Evolutionary conservation across 2,329 filamentous ascomycete species (phyloP).

Genomic region (Alternaria sp.): DNA sequence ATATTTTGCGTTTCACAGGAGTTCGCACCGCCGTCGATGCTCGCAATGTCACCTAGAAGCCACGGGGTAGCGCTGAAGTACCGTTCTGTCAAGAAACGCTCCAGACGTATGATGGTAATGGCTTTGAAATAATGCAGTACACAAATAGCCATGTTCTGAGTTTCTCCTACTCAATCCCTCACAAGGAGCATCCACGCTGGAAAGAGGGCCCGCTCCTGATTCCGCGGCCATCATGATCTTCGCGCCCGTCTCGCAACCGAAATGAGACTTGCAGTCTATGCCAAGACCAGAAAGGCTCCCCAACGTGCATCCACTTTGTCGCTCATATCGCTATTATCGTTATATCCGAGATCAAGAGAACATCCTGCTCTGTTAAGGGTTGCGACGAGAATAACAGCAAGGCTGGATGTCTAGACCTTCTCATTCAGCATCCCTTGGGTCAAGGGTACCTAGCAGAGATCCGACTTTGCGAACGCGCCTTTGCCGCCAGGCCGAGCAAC

Average conservation of each 20-base stretch:
- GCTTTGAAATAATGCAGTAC: not conserved
- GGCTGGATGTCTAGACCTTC: not conserved
- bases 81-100: not conserved
- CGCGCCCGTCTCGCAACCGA: slow-evolving; percentile 28
- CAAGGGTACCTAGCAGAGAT: not conserved
- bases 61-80: not conserved
- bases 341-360: not conserved
- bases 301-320: slow-evolving; percentile 4
- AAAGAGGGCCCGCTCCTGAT: slow-evolving; percentile 1
- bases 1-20: slow-evolving; percentile 14
- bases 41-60: slow-evolving; percentile 4
- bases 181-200: not conserved
- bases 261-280: slow-evolving; percentile 21
- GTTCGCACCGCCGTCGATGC: slow-evolving; percentile 5
- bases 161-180: not conserved
- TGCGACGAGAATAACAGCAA: not conserved
- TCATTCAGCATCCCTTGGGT: not conserved
- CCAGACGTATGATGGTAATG: not conserved
- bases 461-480: slow-evolving; percentile 12
- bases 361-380: not conserved
- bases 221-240: slow-evolving; percentile 25
- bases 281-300: slow-evolving; percentile 15
- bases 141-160: slow-evolving; percentile 3
- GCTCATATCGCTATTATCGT: slow-evolving; percentile 4
- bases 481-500: slow-evolving; percentile 24